Evolutionary conservation across 306 rosid species (phyloP).

Genomic region (Amphicarpaea edgeworthii): DNA sequence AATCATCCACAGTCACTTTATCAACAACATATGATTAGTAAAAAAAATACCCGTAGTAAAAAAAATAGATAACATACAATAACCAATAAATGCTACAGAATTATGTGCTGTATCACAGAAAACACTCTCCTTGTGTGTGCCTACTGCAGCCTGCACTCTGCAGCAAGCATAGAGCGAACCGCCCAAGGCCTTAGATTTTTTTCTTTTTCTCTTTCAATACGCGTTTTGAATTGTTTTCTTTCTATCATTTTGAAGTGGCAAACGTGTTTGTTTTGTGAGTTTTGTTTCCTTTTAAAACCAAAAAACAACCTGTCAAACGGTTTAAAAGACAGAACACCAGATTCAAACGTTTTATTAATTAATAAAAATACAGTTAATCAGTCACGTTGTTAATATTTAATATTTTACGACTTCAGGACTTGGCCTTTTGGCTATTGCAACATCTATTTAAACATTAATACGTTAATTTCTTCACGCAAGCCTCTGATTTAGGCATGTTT

Average conservation of each 20-base stretch:
- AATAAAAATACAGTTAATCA: neutral
- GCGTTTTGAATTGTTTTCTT: neutral
- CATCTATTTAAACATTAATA: constrained; percentile 3
- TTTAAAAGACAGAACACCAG: constrained; percentile 6
- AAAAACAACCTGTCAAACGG: constrained; percentile 1
- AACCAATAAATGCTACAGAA: constrained; percentile 42
- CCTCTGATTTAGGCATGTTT: constrained; percentile 34
- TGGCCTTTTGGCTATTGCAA: constrained; percentile 16
- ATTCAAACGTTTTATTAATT: constrained; percentile 25
- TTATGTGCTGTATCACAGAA: constrained; percentile 45
- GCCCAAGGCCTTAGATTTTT: neutral
- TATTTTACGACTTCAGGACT: constrained; percentile 9
- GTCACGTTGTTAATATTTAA: constrained; percentile 16
- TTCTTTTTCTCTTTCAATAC: neutral
- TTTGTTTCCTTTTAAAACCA: constrained; percentile 2
- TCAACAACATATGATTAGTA: too few species aligned
- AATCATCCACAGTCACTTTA: too few species aligned
- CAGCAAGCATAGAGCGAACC: neutral
- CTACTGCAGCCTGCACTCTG: constrained; percentile 17
- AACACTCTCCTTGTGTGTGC: constrained; percentile 40
- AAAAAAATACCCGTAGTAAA: too few species aligned
- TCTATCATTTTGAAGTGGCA: neutral
- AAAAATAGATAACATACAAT: neutral
- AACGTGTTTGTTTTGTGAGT: neutral
- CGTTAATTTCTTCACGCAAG: constrained; percentile 35